Conservation (phyloP, 2,329 filamentous ascomycete genomes). For the Fusarium ramigenum region DNA sequence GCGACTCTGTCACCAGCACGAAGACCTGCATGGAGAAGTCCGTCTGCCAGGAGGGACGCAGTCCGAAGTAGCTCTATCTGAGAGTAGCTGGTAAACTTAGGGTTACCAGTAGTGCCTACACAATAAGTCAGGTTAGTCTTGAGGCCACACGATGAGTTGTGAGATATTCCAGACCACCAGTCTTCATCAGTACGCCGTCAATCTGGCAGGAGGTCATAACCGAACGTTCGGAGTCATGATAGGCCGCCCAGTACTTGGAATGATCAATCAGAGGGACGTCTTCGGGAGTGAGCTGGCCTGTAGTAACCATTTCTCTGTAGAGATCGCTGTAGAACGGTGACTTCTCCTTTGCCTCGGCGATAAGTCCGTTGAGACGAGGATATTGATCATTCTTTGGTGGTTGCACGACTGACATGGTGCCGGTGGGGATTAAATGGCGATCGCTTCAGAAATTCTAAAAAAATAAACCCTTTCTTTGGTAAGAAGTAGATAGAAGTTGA, state of each 20-base stretch:
- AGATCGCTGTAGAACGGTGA: background rate
- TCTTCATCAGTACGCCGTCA: background rate
- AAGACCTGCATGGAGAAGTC: background rate
- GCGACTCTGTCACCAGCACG: background rate
- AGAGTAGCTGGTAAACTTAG: background rate
- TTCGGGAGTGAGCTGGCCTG: background rate
- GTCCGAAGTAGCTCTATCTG: background rate
- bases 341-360: background rate
- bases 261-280: background rate
- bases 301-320: background rate
- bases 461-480: too few species aligned
- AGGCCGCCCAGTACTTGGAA: background rate
- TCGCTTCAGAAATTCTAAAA: rapidly evolving
- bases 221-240: background rate
- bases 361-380: background rate
- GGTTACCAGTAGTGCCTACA: background rate
- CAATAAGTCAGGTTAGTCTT: rapidly evolving
- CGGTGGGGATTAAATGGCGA: rapidly evolving
- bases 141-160: background rate
- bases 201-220: background rate
- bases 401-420: background rate
- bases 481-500: background rate
- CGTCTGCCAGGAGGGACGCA: background rate
- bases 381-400: background rate
- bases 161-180: background rate